Evolutionary conservation across 441 rosid species (phyloP).

Genomic region (Populus hybrid): DNA sequence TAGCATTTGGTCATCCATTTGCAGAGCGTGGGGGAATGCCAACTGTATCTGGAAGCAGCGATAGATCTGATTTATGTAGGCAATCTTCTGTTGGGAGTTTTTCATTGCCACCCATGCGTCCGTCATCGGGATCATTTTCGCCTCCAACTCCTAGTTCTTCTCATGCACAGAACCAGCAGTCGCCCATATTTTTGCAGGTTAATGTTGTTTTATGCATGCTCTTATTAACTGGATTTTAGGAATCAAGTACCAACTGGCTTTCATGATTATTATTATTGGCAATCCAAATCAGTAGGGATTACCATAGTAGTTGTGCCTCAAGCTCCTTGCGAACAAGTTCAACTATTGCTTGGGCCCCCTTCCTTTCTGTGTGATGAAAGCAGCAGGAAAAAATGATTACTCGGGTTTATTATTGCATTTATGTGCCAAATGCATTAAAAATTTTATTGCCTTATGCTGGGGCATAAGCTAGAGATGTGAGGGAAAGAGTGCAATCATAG

Average conservation of each 20-base stretch:
- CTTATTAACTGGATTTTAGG: constrained; percentile 1
- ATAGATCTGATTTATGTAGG: constrained; percentile 56
- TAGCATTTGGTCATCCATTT: constrained; percentile 98
- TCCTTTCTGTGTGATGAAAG: background rate
- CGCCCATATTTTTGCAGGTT: constrained; percentile 99
- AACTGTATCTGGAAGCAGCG: constrained; percentile 52
- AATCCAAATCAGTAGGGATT: background rate
- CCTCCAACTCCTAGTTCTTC: constrained; percentile 72
- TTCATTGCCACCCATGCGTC: constrained; percentile 64
- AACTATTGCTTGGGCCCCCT: background rate
- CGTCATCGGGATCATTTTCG: constrained; percentile 58
- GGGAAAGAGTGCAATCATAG: background rate
- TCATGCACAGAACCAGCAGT: constrained; percentile 74
- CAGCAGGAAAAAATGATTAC: background rate
- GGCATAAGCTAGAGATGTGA: background rate
- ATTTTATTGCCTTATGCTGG: background rate
- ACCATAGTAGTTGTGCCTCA: background rate
- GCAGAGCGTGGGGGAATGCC: constrained; percentile 96
- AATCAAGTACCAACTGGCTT: background rate
- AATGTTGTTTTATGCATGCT: background rate
- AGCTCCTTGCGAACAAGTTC: too few species aligned
- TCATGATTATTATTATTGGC: constrained; percentile 4
- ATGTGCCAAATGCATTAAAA: background rate
- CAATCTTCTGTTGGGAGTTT: constrained; percentile 76
- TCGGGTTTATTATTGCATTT: background rate